Evolutionary conservation across 1,284 basidiomycete species (phyloP), one percentile per base, ranked within the genome.

Genomic region (Marasmius sp.): DNA sequence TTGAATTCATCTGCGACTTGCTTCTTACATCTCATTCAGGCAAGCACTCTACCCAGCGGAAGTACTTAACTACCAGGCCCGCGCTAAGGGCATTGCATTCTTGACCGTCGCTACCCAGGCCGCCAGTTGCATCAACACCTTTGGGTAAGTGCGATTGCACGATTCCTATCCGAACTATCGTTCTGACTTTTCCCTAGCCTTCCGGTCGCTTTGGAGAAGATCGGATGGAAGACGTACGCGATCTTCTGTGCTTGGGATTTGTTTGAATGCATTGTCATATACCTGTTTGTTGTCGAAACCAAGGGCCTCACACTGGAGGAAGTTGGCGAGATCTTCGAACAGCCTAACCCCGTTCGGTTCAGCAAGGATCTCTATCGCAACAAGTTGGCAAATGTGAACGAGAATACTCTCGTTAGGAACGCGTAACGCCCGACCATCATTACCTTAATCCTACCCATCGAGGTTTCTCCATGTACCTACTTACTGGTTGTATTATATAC

Each of bases 221-320:
- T 82, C 49, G 70, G 66, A 5, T 82, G 80, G 80, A 81, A 82
- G 83, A 80, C 81, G 6, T 85, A 84, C 66, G 67, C 82, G 60
- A 81, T 85, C 50, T 85, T 84, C 69, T 69, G 80, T 54, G 68
- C 74, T n/a, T 85, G 80, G 78, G 82, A 85, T 65, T 68, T 78
- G 0, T 82, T 87, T 65, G 85, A 87, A 65, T 73, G 82, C 41
- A 65, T 80, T n/a, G 77, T 87, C 63, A 81, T 88, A 62, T 87
- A 82, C 69, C 47, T 58, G 33, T 62, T 52, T 70, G 36, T 79
- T 22, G 74, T 82, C 11, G 81, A 84, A 68, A 82, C 79, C 47
- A 77, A 80, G 68, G 76, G 78, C 33, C 72, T 84, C 39, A 81
- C 81, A 2, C 72, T 85, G 52, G 84, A 85, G 64, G 83, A 85